Evolutionary conservation across 192 early-diverging fungal genomes (phyloP), one percentile per base, ranked within the genome.

Genomic region (Coemansia sp.): DNA sequence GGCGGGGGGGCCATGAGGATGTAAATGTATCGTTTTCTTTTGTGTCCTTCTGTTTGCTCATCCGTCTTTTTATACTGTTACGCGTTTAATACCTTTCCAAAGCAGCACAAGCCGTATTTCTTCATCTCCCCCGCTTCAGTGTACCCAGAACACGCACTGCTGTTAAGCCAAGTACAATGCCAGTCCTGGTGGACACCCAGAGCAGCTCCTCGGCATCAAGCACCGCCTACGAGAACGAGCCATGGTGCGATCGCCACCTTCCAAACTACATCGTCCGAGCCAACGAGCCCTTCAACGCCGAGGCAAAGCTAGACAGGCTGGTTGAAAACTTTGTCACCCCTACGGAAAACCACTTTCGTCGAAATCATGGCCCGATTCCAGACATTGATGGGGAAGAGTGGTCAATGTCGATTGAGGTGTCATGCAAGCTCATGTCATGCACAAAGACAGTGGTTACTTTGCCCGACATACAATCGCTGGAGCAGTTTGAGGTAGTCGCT

Each of bases 291-390:
- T 94, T 92, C 73, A 97, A 96, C 62, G 95, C 95, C 22, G 95
- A 96, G 61, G 87, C 90, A 6, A 81, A 84, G 6, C 78, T 85
- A 9, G 74, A 84, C 10, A 75, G 71, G 50, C 82, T 92, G 9
- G 74, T 88, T 11, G 82, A 89, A 48, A 67, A 79, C 50, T 86
- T 86, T 69, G 85, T 93, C 41, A 96, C 94, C 13, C 91, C 92
- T 6, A 89, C 87, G 46, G 76, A 86, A 20, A 69, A 82, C 42
- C 92, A 92, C 71, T 96, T 91, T 65, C 90, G 92, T 48, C 89
- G 95, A 22, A 92, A 93, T 78, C 95, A 96, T 65, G 88, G 94
- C 5, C 91, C 95, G 23, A 90, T 96, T 38, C 95, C 95, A 11
- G 76, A 88, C 38, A 80, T 94, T n/a, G 79, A 87, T 20, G 64